phyloP scores from a whole-genome alignment of 73 alveolate species.

The Uronychia setigera region DNA sequence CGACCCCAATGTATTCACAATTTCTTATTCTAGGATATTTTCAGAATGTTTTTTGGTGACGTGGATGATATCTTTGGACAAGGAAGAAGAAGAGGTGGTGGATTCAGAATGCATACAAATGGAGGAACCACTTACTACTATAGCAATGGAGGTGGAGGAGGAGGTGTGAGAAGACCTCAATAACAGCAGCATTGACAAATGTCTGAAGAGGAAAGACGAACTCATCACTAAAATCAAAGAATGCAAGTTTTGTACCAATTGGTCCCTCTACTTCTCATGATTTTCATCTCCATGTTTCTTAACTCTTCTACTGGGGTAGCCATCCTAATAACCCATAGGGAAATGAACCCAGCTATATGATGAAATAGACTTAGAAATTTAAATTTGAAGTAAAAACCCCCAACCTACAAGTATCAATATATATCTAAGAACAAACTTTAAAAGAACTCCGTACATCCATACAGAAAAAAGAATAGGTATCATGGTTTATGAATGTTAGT shows the following conservation, averaged over 20 bases:
- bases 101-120: not conserved
- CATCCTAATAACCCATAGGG: not conserved
- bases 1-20: slow-evolving; percentile 37
- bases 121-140: not conserved
- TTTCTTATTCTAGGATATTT: slow-evolving; percentile 21
- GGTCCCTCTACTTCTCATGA: not conserved
- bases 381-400: not conserved
- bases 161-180: too few species aligned
- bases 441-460: not conserved
- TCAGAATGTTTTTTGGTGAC: slow-evolving; percentile 41
- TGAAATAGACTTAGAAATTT: not conserved
- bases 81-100: not conserved
- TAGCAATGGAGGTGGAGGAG: too few species aligned
- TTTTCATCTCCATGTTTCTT: not conserved
- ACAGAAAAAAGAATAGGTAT: not conserved
- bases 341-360: not conserved
- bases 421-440: not conserved
- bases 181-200: not conserved
- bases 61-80: not conserved
- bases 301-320: not conserved
- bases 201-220: not conserved
- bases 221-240: not conserved
- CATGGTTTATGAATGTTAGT: not conserved
- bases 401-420: not conserved
- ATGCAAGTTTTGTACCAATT: not conserved